Percentiles rank a stretch among this genome's conserved stretches.
These are phyloP conservation scores for Colletotrichum costaricense DNA, from an alignment of 2,329 filamentous ascomycete genomes.

Conservation along the genomic window DNA sequence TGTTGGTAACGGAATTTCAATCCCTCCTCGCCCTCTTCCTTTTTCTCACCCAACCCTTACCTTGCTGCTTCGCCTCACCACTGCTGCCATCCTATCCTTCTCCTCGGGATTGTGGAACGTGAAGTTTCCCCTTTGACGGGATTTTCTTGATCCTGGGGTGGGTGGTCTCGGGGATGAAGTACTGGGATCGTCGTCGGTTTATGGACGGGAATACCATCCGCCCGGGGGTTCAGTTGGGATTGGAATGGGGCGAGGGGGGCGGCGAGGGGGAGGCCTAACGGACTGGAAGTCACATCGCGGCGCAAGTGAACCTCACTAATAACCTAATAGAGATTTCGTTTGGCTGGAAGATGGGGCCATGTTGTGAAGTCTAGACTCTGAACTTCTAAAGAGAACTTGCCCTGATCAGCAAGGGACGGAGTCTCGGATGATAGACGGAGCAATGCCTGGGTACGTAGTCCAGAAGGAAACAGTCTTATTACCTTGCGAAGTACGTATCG, in stretches of 20 bases:
- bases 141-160: background rate
- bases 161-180: slow-evolving; percentile 15
- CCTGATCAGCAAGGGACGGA: slow-evolving; percentile 20
- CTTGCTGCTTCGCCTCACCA: background rate
- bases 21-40: background rate
- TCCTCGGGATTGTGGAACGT: background rate
- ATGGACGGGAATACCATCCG: background rate
- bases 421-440: background rate
- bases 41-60: background rate
- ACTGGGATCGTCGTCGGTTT: slow-evolving; percentile 18
- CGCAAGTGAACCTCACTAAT: background rate
- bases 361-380: background rate
- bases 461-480: background rate
- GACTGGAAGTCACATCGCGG: background rate
- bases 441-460: slow-evolving; percentile 3
- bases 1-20: background rate
- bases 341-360: slow-evolving; percentile 6
- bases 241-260: background rate
- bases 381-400: background rate
- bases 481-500: background rate
- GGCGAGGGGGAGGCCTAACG: background rate
- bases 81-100: background rate
- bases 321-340: background rate
- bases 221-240: no score
- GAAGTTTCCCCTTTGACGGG: background rate